Base-by-base conservation (phyloP, 345 rosid species). In the Isatis tinctoria region DNA sequence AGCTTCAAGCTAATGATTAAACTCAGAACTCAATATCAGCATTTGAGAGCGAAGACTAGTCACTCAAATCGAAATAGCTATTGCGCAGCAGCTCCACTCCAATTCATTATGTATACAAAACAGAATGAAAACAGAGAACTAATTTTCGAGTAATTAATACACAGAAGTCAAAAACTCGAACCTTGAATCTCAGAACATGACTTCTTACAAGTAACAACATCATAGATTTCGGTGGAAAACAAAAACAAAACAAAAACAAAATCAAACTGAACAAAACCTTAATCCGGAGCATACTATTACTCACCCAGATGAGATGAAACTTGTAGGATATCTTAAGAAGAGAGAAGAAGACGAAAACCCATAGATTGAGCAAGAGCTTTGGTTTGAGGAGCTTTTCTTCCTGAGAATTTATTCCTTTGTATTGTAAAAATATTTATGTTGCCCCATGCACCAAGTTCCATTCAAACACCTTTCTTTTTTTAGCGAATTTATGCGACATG, bases 381-480 rank as follows among this genome's bases (percentile, higher is more conserved):
- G 12, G 11, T 9, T 6, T 39, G 14, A n/a, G 59, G 48, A 36
- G 67, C 60, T 60, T 60, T 45, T 11, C 18, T 24, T 45, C 36
- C 27, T 68, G 24, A 33, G 74, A 51, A 67, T 59, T 67, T 20
- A 60, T 68, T 75, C 78, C 32, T 2, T 26, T 10, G 37, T 40
- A 39, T 45, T 74, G 71, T 67, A 16, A 65, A 22, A 58, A 49
- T 39, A 60, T 40, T 7, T 4, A 4, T 54, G 66, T 65, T 60
- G 45, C 68, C 72, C 72, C 79, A 68, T 75, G 79, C 79, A 75
- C 69, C 62, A 32, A 51, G 57, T 75, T 68, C 74, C 67, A 40
- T 75, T 68, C 69, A 75, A 61, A 68, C 30, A 49, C 2, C 63
- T 61, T 60, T 67, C 44, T 66, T 47, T 47, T 47, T 57, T 61